Conservation (phyloP, 129 eudicot genomes). For the Scalesia atractyloides region DNA sequence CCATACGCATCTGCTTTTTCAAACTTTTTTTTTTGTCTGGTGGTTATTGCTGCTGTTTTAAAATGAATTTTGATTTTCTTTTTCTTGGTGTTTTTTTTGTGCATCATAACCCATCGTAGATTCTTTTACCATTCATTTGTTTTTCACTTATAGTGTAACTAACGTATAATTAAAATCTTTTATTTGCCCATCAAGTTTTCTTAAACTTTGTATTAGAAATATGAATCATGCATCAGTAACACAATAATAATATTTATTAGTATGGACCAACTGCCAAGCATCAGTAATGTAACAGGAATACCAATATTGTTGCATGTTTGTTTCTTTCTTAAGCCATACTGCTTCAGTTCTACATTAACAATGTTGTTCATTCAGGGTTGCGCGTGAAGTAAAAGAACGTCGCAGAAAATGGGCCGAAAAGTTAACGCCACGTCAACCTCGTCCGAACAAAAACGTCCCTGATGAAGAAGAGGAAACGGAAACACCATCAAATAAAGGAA, state of each 20-base stretch:
- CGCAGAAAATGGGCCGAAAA: constrained; percentile 80
- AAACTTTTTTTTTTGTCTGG: neutral
- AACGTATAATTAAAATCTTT: neutral
- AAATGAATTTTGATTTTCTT: neutral
- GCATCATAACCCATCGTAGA: neutral
- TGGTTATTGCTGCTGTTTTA: neutral
- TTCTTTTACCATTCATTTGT: neutral
- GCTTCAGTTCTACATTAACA: neutral
- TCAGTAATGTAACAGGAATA: too few relatives aligned
- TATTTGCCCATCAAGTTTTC: neutral
- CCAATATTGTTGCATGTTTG: neutral
- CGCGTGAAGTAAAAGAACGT: constrained; percentile 84
- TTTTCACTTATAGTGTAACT: neutral
- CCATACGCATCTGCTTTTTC: neutral
- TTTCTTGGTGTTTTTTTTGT: neutral
- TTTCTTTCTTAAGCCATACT: neutral
- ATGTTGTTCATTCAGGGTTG: constrained; percentile 45
- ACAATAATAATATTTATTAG: neutral
- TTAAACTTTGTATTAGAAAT: neutral
- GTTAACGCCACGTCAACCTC: constrained; percentile 58
- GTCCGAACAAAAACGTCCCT: constrained; percentile 35
- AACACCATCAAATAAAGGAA: constrained; percentile 40
- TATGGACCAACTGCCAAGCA: neutral
- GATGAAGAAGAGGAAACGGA: constrained; percentile 44
- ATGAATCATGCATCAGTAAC: neutral